Conservation (phyloP, 805 yeast species). For the Zygosaccharomyces siamensis region DNA sequence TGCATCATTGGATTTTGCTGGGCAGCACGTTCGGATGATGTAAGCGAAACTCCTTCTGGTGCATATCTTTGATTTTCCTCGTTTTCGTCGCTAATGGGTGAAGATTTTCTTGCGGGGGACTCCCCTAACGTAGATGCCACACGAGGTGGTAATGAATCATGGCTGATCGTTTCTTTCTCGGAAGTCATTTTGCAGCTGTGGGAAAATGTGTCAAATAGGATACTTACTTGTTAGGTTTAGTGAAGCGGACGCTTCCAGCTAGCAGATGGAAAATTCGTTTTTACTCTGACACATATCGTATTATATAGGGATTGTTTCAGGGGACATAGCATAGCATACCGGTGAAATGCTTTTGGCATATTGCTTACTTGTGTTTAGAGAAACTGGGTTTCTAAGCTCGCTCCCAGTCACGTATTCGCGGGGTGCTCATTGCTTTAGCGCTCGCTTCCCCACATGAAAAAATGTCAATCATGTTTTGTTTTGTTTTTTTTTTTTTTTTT, state of each 20-base stretch:
- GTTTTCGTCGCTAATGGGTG: background rate
- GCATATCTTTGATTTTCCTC: background rate
- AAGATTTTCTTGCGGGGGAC: background rate
- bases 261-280: too few species aligned
- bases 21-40: background rate
- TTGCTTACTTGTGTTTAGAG: background rate
- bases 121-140: background rate
- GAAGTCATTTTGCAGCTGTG: slow-evolving; percentile 1
- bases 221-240: too few species aligned
- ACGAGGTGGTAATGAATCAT: slow-evolving; percentile 3
- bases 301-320: too few species aligned
- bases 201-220: too few species aligned
- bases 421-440: background rate
- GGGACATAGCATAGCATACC: too few species aligned
- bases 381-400: background rate
- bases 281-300: too few species aligned
- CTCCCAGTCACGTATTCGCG: background rate
- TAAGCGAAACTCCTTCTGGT: background rate
- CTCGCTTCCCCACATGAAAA: background rate
- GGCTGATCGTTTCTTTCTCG: slow-evolving; percentile 15
- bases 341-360: too few species aligned
- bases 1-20: slow-evolving; percentile 1
- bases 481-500: too few species aligned
- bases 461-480: background rate
- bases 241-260: too few species aligned